Conservation (phyloP, 768 basidiomycete genomes). For the Multifurca ochricompacta region DNA sequence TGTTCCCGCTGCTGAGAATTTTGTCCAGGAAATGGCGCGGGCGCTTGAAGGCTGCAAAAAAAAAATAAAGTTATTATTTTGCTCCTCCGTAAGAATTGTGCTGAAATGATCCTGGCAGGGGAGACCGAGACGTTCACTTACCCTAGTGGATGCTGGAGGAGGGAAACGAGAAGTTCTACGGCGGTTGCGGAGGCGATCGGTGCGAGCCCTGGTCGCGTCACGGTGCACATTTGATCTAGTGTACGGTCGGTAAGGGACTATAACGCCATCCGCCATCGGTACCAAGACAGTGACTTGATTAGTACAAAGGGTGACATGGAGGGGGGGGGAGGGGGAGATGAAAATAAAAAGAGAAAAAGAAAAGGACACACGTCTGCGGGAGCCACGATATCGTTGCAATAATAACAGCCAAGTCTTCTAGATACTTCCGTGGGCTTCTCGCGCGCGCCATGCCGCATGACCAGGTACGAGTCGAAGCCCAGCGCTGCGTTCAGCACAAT, state of each 20-base stretch:
- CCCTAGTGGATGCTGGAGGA: conserved; percentile 88
- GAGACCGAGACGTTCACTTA: too few relatives aligned
- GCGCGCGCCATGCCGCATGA: conserved; percentile 90
- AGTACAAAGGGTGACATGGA: not conserved
- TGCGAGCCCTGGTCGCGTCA: conserved; percentile 90
- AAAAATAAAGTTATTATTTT: too few relatives aligned
- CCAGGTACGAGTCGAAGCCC: conserved; percentile 93
- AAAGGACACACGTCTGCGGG: conserved; percentile 72
- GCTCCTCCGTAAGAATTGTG: too few relatives aligned
- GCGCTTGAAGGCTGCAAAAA: conserved; percentile 48
- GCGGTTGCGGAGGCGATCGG: conserved; percentile 88
- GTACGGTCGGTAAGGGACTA: conserved; percentile 79
- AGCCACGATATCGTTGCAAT: conserved; percentile 96
- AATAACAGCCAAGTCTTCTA: conserved; percentile 79
- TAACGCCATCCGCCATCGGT: not conserved
- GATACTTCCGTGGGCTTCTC: conserved; percentile 27
- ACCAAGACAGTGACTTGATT: not conserved
- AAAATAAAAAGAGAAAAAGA: too few relatives aligned
- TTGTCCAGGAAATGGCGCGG: conserved; percentile 51
- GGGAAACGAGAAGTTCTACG: conserved; percentile 83
- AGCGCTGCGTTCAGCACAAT: conserved; percentile 91
- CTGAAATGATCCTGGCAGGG: too few relatives aligned
- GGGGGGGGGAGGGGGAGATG: not conserved
- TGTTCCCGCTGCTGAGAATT: conserved; percentile 23
- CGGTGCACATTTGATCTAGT: conserved; percentile 98